These are phyloP conservation scores for Tolypocladium guangdongense DNA, from an alignment of 2,329 filamentous ascomycete genomes.

Conservation along the genomic window DNA sequence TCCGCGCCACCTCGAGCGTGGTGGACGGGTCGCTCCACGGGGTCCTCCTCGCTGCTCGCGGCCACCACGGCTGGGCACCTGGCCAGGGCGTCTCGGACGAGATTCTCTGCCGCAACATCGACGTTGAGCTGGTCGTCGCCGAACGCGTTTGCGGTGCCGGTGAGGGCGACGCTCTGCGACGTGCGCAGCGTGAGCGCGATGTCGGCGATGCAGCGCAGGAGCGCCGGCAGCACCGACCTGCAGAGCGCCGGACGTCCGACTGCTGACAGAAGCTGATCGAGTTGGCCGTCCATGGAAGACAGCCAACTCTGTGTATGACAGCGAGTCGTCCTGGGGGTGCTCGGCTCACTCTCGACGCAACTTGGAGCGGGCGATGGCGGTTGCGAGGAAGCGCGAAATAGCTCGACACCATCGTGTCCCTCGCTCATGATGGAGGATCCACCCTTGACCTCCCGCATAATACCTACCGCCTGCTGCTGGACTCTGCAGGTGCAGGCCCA, in stretches of 20 bases:
- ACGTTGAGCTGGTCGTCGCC: constrained; percentile 51
- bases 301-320: too few relatives aligned
- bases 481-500: too few relatives aligned
- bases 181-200: constrained; percentile 33
- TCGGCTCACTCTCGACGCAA: too few relatives aligned
- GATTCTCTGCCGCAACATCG: constrained; percentile 38
- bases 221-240: constrained; percentile 34
- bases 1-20: constrained; percentile 2
- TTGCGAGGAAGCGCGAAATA: too few relatives aligned
- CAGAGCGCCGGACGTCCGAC: constrained; percentile 18
- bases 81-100: constrained; percentile 33
- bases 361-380: too few relatives aligned
- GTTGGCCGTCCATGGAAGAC: not conserved
- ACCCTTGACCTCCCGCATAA: too few relatives aligned
- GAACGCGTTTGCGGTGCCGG: constrained; percentile 42
- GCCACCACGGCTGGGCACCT: constrained; percentile 33
- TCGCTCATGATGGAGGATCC: too few relatives aligned
- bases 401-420: too few relatives aligned
- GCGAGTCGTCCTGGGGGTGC: too few relatives aligned
- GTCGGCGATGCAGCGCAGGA: constrained; percentile 32
- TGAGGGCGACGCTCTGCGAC: constrained; percentile 33
- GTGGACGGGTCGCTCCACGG: constrained; percentile 30
- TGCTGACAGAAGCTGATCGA: not conserved
- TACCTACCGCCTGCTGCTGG: too few relatives aligned
- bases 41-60: constrained; percentile 51